Percentiles rank a stretch among this genome's conserved stretches.
These are phyloP conservation scores for Vaccinium corymbosum DNA, from an alignment of 148 eudicot species.

Conservation along the genomic window DNA sequence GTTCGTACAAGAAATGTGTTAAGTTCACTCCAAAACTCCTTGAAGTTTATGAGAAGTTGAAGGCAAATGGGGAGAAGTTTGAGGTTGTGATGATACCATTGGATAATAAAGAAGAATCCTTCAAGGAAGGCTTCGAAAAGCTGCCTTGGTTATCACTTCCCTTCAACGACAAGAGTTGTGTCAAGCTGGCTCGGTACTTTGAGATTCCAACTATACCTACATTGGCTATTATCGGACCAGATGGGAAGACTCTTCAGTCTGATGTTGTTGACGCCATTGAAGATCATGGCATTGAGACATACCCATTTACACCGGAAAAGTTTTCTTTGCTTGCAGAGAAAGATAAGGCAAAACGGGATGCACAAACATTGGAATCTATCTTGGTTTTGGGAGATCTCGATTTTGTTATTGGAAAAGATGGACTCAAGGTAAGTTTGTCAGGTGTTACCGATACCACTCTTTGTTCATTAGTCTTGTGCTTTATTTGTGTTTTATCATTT, in stretches of 20 bases:
- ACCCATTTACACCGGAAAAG: conserved; percentile 68
- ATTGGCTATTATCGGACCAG: conserved; percentile 54
- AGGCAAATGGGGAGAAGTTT: conserved; percentile 44
- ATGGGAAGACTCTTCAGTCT: conserved; percentile 64
- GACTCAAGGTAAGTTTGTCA: conserved; percentile 43
- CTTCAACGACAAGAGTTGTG: conserved; percentile 41
- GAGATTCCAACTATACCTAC: conserved; percentile 53
- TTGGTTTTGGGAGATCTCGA: conserved; percentile 51
- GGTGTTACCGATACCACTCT: not conserved
- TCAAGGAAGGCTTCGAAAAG: conserved; percentile 27
- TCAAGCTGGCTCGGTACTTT: conserved; percentile 53
- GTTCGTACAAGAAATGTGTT: conserved; percentile 19
- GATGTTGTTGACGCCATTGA: conserved; percentile 57
- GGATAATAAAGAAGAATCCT: conserved; percentile 38
- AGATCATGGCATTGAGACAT: conserved; percentile 51
- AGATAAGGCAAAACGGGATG: conserved; percentile 41
- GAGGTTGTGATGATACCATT: conserved; percentile 63
- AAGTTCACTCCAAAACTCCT: conserved; percentile 41
- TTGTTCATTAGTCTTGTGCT: not conserved
- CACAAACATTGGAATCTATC: conserved; percentile 48
- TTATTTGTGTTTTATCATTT: not conserved
- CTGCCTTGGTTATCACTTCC: conserved; percentile 65
- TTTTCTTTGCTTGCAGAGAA: conserved; percentile 58
- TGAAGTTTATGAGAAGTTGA: conserved; percentile 46
- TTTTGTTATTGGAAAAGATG: conserved; percentile 59